Conservation (phyloP, 352 stramenopile species). For the Discostella stelligera region DNA sequence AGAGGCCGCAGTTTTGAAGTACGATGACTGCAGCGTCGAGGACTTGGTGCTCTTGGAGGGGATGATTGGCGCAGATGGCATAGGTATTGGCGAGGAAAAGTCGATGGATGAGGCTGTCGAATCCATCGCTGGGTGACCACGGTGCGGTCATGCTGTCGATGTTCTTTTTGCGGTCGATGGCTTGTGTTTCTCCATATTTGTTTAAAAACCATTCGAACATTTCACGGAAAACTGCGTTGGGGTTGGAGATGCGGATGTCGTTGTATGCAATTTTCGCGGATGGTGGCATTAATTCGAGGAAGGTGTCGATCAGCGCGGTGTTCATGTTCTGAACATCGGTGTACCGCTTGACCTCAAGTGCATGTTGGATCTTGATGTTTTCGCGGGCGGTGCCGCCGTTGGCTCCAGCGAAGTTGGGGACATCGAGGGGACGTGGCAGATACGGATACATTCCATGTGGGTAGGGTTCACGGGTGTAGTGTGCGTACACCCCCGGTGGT, state of each 20-base stretch:
- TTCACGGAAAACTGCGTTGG: not conserved
- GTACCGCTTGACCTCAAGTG: not conserved
- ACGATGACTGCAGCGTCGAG: not conserved
- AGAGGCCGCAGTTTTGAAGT: slow-evolving; percentile 1
- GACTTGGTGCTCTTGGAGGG: not conserved
- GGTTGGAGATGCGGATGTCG: not conserved
- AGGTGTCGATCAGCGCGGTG: slow-evolving; percentile 1
- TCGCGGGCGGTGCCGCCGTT: not conserved
- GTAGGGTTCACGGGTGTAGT: not conserved
- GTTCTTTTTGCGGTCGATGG: not conserved
- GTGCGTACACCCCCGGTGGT: not conserved
- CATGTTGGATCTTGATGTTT: not conserved
- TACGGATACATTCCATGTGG: not conserved
- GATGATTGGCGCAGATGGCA: not conserved
- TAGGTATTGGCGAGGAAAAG: not conserved
- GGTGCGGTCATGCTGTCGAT: not conserved
- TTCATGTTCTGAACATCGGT: slow-evolving; percentile 1
- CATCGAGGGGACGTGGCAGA: not conserved
- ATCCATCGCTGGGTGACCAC: not conserved
- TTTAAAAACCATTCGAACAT: not conserved
- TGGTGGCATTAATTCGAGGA: not conserved
- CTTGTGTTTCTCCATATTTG: not conserved
- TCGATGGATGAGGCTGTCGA: not conserved
- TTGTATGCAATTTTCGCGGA: not conserved
- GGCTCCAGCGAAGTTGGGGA: slow-evolving; percentile 1